Percentiles rank a stretch among this genome's conserved stretches.
Evolutionary conservation across 2,329 filamentous ascomycete species (phyloP).

Genomic region (Fusarium albidum): DNA sequence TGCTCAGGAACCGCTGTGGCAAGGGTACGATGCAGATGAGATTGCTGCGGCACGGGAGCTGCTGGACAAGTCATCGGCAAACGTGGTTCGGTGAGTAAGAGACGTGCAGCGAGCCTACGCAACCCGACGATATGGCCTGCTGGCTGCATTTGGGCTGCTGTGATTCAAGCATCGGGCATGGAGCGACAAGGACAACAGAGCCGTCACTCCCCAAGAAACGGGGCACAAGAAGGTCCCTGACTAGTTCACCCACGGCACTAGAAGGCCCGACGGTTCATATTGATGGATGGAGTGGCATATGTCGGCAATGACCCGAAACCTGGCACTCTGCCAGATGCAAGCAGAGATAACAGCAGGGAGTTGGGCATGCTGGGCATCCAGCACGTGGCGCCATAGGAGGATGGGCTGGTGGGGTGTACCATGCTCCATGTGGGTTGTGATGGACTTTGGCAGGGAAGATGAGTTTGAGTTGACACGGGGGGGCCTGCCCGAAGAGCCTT

Average conservation of each 20-base stretch:
- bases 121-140: slow-evolving; percentile 18
- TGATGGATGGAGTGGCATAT: slow-evolving; percentile 16
- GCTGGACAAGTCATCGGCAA: slow-evolving; percentile 61
- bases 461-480: slow-evolving; percentile 6
- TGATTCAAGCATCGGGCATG: slow-evolving; percentile 22
- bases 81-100: slow-evolving; percentile 52
- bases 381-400: slow-evolving; percentile 42
- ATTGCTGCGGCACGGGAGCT: slow-evolving; percentile 75
- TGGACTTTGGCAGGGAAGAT: slow-evolving; percentile 28
- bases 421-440: slow-evolving; percentile 26
- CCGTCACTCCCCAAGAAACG: slow-evolving; percentile 13
- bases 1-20: slow-evolving; percentile 71
- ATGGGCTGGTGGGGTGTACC: slow-evolving; percentile 33
- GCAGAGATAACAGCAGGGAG: slow-evolving; percentile 25
- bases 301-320: slow-evolving; percentile 14
- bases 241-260: slow-evolving; percentile 17
- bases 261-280: slow-evolving; percentile 1
- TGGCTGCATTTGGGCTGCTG: slow-evolving; percentile 16
- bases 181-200: slow-evolving; percentile 17
- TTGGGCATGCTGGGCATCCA: slow-evolving; percentile 35
- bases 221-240: slow-evolving; percentile 23
- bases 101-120: slow-evolving; percentile 12
- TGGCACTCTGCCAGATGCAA: slow-evolving; percentile 13
- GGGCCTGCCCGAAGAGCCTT: slow-evolving; percentile 3
- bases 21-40: slow-evolving; percentile 76